Base-by-base conservation (phyloP, 2,329 filamentous ascomycete genomes). In the Verticillium nonalfalfae region DNA sequence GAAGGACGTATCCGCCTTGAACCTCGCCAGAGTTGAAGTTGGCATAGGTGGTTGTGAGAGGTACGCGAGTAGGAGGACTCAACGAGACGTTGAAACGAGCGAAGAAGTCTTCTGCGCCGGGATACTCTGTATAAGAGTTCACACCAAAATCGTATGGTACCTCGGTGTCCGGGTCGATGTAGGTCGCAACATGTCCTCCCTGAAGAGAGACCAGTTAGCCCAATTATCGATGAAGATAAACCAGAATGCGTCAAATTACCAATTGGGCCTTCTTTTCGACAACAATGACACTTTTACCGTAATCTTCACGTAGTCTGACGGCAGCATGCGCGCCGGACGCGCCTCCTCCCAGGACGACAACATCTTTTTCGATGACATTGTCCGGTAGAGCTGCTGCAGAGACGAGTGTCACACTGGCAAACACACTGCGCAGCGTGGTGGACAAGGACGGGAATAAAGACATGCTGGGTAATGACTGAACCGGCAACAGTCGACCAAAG, bases 111-210 rank as follows among this genome's bases (percentile, higher is more conserved):
- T 65, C 64, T 6, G 79, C 76, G 7, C 74, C 71, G 21, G 73
- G 69, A 52, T 74, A 72, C 61, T 79, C 71, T 54, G 73, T 70
- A 62, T 72, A 77, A 4, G 70, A 69, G 59, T 75, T 67, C 18
- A 77, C 75, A 56, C 75, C 75, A 61, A 70, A 76, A 65, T 77
- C 73, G 59, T 70, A 71, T 1, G 67, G 60, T 0, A 57, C 64
- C 15, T 71, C 72, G 2, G 71, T 75, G n/a, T 73, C 68, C n/a
- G 75, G 76, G 39, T 78, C 76, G 3, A 67, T 71, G 65, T 79
- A 83, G 10, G 79, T 82, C 26, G 80, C 70, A 6, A 78, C 77
- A 64, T 83, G 79, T 2, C 81, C 81, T 18, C 81, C 82, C 63
- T 82, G 21, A 52, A 66, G 9, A 34, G 57, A n/a, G 40, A 57